Conservation (phyloP, 805 yeast species). For the Pichia deserticola region DNA sequence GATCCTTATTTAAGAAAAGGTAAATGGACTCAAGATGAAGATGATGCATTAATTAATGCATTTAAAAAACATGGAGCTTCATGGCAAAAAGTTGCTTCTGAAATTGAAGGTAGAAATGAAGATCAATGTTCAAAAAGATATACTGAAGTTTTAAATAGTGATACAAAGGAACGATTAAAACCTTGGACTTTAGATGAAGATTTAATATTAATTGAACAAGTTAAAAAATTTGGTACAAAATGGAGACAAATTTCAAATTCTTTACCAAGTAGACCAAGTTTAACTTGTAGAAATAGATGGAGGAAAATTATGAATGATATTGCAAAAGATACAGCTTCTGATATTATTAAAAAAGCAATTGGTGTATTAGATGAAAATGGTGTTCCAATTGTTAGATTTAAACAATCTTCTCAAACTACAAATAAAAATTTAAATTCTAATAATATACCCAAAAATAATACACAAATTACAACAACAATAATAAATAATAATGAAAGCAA, state of each 20-base stretch:
- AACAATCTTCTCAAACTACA: background rate
- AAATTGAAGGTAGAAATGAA: slow-evolving; percentile 79
- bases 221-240: slow-evolving; percentile 69
- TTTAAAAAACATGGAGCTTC: slow-evolving; percentile 64
- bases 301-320: slow-evolving; percentile 74
- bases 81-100: slow-evolving; percentile 78
- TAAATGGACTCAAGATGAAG: slow-evolving; percentile 81
- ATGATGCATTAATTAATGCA: slow-evolving; percentile 54
- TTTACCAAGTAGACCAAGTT: slow-evolving; percentile 73
- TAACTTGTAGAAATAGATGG: slow-evolving; percentile 92
- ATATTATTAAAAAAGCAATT: slow-evolving; percentile 50
- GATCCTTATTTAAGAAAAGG: slow-evolving; percentile 82
- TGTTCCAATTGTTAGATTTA: slow-evolving; percentile 9
- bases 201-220: slow-evolving; percentile 54
- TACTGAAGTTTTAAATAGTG: slow-evolving; percentile 81
- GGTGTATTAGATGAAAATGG: slow-evolving; percentile 30
- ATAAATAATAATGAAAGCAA: too few relatives aligned
- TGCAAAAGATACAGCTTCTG: slow-evolving; percentile 55
- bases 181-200: slow-evolving; percentile 82
- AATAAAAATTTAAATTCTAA: background rate
- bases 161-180: slow-evolving; percentile 64
- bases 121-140: slow-evolving; percentile 93
- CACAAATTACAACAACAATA: too few relatives aligned
- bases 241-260: slow-evolving; percentile 77
- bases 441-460: too few relatives aligned